Evolutionary conservation across 176 grass and related monocot genomes (phyloP), one percentile per base, ranked within the genome.

Genomic region (Rhynchospora tenuis): DNA sequence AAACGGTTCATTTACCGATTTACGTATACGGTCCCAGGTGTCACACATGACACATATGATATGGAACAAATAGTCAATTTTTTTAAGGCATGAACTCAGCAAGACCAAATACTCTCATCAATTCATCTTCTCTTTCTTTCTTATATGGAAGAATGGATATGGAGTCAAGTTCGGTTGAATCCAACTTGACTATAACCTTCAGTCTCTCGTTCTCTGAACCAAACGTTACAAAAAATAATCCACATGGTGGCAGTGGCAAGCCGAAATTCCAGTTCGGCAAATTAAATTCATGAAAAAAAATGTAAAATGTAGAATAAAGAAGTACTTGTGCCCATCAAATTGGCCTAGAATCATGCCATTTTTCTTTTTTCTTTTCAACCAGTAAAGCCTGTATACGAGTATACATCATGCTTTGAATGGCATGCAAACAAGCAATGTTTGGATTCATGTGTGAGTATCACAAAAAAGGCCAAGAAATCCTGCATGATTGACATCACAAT

Each of bases 341-440:
- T 45, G 68, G 68, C 68, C 67, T 27, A 11, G 61, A 22, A 12
- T 58, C 33, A 58, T n/a, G 19, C 1, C 55, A n/a, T 19, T 58
- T 15, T 13, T 51, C 19, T 58, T n/a, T 19, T 19, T n/a, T 15
- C 48, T 51, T 58, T 58, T 5, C 7, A 58, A n/a, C 15, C 55
- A 58, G 19, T n/a, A 58, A n/a, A 58, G 56, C 17, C 56, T 7
- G 7, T n/a, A 58, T 19, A 19, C 56, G n/a, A 59, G 20, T 73
- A 73, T 11, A 13, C 16, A 14, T 54, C 12, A 54, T 76, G 72
- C 47, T 31, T 76, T 55, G 73, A 76, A 77, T 56, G 10, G 73
- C 73, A 77, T 31, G 24, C 48, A 31, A 77, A 77, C 73, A 77
- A 77, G 50, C 73, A 55, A 55, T 33, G 22, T 56, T 77, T 77